Evolutionary conservation across 1,284 basidiomycete species (phyloP), one percentile per base, ranked within the genome.

Genomic region (Marasmius oreades): DNA sequence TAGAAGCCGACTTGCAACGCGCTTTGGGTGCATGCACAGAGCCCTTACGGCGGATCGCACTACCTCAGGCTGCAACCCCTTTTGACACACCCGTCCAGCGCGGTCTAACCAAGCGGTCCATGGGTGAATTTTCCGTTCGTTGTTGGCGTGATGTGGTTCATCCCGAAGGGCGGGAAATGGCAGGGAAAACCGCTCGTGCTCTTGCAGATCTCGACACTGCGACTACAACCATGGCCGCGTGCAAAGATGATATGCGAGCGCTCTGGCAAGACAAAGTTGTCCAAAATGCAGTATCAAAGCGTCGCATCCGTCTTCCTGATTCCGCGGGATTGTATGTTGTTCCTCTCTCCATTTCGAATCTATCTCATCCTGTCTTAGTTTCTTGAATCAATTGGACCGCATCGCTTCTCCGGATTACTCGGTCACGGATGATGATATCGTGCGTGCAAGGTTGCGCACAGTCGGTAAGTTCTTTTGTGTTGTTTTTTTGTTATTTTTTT

Each of bases 401-500:
- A 79, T 87, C 20, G 80, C 83, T 2, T 69, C 73, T 22, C 68
- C 70, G 7, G 69, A 74, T 48, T 86, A 85, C 65, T 71, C 71
- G 50, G 81, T 81, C 18, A 76, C 78, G 10, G 83, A 84, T 64
- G 79, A 84, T 56, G 85, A 87, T 63, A 81, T 86, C 54, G 77
- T 87, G 8, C 78, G 84, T 14, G 84, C 84, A 0, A 72, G 85
- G 10, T 69, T 86, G 18, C 76, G 80, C 37, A 86, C 84, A 3
- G 74, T 85, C 44, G 83, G 83, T 23, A 79, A 73, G 53, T 52
- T 45, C n/a, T n/a, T n/a, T n/a, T n/a, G n/a, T n/a, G n/a, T n/a
- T n/a, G n/a, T n/a, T n/a, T n/a, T n/a, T 36, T n/a, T 12, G 10
- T 8, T 26, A 8, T 31, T 4, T 31, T 68, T 18, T 54, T 18